phyloP scores from a whole-genome alignment of 331 rosid species.

The Spiraea crenata region DNA sequence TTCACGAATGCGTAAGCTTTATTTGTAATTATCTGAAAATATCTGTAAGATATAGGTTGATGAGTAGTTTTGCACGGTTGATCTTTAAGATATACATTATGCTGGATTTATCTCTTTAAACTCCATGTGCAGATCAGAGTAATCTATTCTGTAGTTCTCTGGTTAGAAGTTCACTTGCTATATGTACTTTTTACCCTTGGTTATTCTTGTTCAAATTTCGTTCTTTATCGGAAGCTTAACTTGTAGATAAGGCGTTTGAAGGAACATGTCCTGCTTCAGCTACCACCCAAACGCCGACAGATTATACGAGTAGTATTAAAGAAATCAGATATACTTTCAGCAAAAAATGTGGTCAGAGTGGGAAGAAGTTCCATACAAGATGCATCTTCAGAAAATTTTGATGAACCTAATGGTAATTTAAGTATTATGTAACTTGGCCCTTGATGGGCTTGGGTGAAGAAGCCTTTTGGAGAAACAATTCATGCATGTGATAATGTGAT shows the following conservation, averaged over 20 bases:
- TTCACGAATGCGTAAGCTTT: neutral
- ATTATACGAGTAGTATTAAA: slow-evolving; percentile 64
- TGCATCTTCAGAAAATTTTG: slow-evolving; percentile 34
- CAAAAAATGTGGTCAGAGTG: slow-evolving; percentile 61
- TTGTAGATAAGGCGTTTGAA: slow-evolving; percentile 88
- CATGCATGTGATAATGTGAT: neutral
- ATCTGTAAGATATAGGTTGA: neutral
- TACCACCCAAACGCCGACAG: slow-evolving; percentile 95
- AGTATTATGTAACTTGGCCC: slow-evolving; percentile 1
- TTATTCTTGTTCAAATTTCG: slow-evolving; percentile 21
- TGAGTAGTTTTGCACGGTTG: neutral
- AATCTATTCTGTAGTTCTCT: neutral
- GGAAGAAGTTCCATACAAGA: slow-evolving; percentile 40
- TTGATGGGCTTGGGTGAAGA: neutral
- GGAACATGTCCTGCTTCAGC: slow-evolving; percentile 78
- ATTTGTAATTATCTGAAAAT: neutral
- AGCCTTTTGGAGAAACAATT: neutral
- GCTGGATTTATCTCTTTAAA: neutral
- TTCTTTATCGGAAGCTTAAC: slow-evolving; percentile 23
- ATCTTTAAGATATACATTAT: neutral
- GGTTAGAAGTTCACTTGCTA: neutral
- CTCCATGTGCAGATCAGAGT: neutral
- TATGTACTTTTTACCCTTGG: neutral
- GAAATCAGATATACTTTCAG: slow-evolving; percentile 74
- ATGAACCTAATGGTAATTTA: slow-evolving; percentile 57